Conservation (phyloP, 805 yeast species). For the Kodamaea restingae region DNA sequence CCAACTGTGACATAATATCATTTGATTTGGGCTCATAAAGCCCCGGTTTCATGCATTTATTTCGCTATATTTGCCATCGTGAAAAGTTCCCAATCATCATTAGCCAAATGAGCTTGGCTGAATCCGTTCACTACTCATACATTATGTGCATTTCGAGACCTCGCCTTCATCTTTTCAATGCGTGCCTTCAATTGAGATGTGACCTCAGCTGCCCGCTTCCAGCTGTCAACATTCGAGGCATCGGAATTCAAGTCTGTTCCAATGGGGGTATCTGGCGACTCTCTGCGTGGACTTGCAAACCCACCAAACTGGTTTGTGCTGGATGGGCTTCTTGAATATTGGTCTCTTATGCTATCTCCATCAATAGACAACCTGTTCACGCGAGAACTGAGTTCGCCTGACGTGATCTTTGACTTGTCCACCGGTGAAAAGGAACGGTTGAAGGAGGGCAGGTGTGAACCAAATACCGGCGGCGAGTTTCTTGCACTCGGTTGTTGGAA, state of each 20-base stretch:
- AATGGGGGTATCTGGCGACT: conserved; percentile 12
- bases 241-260: conserved; percentile 31
- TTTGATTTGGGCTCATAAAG: too few relatives aligned
- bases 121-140: not conserved
- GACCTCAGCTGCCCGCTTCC: conserved; percentile 89
- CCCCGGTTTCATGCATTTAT: too few relatives aligned
- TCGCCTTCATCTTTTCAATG: conserved; percentile 84
- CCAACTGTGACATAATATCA: too few relatives aligned
- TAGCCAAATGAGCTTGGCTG: too few relatives aligned
- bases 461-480: conserved; percentile 3
- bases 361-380: conserved; percentile 36
- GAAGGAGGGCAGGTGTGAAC: not conserved
- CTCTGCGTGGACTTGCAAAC: conserved; percentile 18
- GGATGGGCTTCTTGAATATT: conserved; percentile 6
- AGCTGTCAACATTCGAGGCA: conserved; percentile 55
- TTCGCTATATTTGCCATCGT: too few relatives aligned
- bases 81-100: too few relatives aligned
- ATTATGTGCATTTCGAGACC: conserved; percentile 25
- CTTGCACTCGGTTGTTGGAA: not conserved
- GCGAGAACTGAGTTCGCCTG: conserved; percentile 37
- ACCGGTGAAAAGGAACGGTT: conserved; percentile 9
- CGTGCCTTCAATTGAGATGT: conserved; percentile 81
- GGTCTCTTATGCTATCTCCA: conserved; percentile 13
- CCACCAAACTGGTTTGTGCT: conserved; percentile 21
- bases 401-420: conserved; percentile 18